phyloP scores from a whole-genome alignment of 257 asterid genomes.

The Nicotiana undulata region DNA sequence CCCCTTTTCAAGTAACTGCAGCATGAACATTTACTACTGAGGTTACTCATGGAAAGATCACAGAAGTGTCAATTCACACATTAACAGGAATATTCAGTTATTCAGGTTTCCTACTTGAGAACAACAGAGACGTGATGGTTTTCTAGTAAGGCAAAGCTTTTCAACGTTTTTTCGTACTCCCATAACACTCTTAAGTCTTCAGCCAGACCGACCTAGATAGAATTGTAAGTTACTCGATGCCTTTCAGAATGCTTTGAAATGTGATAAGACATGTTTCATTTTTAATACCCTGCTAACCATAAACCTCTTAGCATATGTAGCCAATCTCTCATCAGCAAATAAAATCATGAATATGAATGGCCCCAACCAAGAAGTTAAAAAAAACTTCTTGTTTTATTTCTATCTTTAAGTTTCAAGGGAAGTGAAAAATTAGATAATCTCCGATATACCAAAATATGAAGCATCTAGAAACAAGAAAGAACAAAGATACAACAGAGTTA shows the following conservation, averaged over 20 bases:
- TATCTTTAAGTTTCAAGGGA: neutral
- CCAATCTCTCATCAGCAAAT: neutral
- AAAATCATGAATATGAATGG: neutral
- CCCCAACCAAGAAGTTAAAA: neutral
- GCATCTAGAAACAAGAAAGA: slow-evolving; percentile 1
- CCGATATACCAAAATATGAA: neutral
- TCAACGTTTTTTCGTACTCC: neutral
- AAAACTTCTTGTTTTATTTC: neutral
- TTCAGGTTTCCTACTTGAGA: neutral
- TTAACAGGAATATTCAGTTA: neutral
- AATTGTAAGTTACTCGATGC: neutral
- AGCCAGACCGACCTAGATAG: neutral
- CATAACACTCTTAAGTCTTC: neutral
- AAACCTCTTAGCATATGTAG: neutral
- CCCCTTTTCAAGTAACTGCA: slow-evolving; percentile 95
- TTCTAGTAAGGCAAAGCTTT: neutral
- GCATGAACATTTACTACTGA: slow-evolving; percentile 6
- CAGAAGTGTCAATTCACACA: neutral
- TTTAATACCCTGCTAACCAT: neutral
- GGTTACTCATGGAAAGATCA: neutral
- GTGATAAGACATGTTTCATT: neutral
- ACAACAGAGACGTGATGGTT: neutral
- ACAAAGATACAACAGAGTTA: neutral
- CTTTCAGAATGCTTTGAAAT: neutral
- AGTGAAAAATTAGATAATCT: neutral